These are phyloP conservation scores for Quercus tomentella DNA, from an alignment of 331 rosid species.

Conservation along the genomic window DNA sequence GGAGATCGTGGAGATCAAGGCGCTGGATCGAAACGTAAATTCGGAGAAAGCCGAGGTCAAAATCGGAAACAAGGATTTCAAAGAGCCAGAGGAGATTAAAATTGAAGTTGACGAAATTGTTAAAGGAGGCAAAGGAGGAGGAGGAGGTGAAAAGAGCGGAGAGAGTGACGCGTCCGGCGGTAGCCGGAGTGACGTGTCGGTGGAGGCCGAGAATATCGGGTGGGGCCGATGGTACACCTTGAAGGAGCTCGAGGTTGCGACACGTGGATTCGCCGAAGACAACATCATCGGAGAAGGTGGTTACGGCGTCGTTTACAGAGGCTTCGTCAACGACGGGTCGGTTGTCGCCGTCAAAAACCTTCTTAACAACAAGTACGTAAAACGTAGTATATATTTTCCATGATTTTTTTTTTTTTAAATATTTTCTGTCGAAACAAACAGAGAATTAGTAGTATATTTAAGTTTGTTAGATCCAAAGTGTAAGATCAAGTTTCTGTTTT, in stretches of 20 bases:
- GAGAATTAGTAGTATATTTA: too few relatives aligned
- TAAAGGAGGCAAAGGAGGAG: not conserved
- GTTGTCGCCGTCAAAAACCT: constrained; percentile 95
- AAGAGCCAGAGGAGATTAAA: constrained; percentile 13
- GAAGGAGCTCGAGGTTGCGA: constrained; percentile 69
- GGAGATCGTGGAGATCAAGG: constrained; percentile 69
- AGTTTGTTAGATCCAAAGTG: not conserved
- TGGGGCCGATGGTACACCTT: constrained; percentile 95
- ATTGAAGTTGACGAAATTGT: constrained; percentile 7
- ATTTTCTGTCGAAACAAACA: too few relatives aligned
- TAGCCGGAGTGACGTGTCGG: constrained; percentile 38
- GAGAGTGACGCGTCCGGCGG: constrained; percentile 60
- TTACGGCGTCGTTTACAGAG: constrained; percentile 83
- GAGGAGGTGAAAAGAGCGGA: constrained; percentile 25
- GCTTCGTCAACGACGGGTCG: constrained; percentile 63
- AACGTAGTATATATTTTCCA: not conserved
- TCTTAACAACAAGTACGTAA: constrained; percentile 85
- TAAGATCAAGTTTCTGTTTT: not conserved
- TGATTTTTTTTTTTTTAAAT: not conserved
- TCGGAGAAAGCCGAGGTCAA: constrained; percentile 17
- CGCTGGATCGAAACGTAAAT: constrained; percentile 22
- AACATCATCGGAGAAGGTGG: constrained; percentile 98
- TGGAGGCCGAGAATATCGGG: constrained; percentile 63
- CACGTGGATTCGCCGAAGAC: constrained; percentile 58
- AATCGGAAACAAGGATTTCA: constrained; percentile 28